phyloP scores from a whole-genome alignment of 352 stramenopile species.

The Globisporangium nagaii region DNA sequence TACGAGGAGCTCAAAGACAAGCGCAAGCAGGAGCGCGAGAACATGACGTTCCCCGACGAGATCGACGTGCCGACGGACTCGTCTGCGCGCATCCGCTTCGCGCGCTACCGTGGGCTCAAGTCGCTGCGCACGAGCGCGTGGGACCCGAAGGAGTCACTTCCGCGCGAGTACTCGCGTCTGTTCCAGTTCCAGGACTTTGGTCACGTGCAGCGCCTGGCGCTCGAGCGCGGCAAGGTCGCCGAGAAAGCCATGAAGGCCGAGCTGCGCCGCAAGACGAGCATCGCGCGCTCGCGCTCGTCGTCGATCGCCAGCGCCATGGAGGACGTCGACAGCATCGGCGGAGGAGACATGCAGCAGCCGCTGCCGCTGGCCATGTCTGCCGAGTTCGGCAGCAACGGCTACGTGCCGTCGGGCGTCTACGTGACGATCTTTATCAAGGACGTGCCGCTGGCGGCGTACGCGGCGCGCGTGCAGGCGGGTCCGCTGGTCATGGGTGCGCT shows the following conservation, averaged over 20 bases:
- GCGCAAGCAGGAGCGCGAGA: constrained; percentile 86
- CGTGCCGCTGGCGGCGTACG: constrained; percentile 52
- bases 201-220: constrained; percentile 90
- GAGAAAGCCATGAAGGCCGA: constrained; percentile 69
- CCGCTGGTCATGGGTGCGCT: constrained; percentile 81
- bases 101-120: constrained; percentile 95
- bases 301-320: constrained; percentile 61
- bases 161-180: constrained; percentile 94
- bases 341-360: constrained; percentile 16
- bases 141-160: constrained; percentile 98
- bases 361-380: constrained; percentile 21
- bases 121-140: constrained; percentile 95
- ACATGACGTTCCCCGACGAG: constrained; percentile 96
- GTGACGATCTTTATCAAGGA: constrained; percentile 86
- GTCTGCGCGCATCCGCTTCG: constrained; percentile 65
- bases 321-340: constrained; percentile 68
- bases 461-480: constrained; percentile 48
- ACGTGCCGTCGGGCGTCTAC: constrained; percentile 91
- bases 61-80: constrained; percentile 69
- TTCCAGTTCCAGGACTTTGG: constrained; percentile 97
- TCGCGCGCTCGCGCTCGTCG: constrained; percentile 42
- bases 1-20: constrained; percentile 66
- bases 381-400: constrained; percentile 76
- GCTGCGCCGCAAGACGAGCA: constrained; percentile 45
- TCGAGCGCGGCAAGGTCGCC: constrained; percentile 72